Percentiles rank a stretch among this genome's conserved stretches.
Conservation (phyloP, 257 asterid species). For the Rehmannia glutinosa region DNA sequence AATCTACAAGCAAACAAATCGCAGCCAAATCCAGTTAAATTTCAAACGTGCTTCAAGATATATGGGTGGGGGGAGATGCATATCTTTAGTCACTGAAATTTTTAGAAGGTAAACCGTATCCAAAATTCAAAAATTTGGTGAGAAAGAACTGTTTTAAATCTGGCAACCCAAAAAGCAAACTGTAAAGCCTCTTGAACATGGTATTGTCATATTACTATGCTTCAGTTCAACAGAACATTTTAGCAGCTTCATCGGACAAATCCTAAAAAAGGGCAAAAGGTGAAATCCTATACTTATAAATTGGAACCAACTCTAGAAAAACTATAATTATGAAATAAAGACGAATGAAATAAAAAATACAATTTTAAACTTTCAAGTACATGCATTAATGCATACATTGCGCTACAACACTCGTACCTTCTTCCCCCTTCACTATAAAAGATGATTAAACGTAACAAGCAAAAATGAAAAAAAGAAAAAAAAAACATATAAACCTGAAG, state of each 20-base stretch:
- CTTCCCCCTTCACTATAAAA: not conserved
- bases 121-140: not conserved
- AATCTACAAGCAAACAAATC: not conserved
- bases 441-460: not conserved
- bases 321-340: too few relatives aligned
- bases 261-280: not conserved
- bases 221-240: too few relatives aligned
- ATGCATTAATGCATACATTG: not conserved
- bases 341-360: not conserved
- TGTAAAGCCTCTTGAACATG: too few relatives aligned
- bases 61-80: not conserved
- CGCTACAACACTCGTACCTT: not conserved
- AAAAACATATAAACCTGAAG: slow-evolving; percentile 39
- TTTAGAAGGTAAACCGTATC: not conserved
- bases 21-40: not conserved
- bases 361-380: not conserved
- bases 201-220: too few relatives aligned
- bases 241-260: too few relatives aligned
- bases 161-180: too few relatives aligned
- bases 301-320: too few relatives aligned
- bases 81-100: not conserved
- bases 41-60: not conserved
- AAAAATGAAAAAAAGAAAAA: not conserved
- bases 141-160: too few relatives aligned
- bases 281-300: too few relatives aligned